Evolutionary conservation across 2,329 filamentous ascomycete species (phyloP).

Genomic region (Pestalotiopsis sp.): DNA sequence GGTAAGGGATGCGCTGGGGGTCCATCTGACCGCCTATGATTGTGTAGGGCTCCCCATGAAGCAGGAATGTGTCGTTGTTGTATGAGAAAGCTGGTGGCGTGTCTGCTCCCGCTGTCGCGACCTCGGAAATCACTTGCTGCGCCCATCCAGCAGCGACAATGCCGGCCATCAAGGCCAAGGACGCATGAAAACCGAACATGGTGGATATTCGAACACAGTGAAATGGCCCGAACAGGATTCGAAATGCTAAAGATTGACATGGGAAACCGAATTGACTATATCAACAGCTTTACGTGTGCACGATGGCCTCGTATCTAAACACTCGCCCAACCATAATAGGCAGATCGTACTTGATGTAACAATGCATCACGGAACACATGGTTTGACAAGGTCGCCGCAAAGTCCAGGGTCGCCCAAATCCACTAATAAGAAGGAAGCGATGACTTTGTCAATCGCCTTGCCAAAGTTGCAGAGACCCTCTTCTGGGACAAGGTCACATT

Average conservation of each 20-base stretch:
- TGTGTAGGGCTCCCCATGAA: slow-evolving; percentile 7
- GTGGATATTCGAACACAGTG: neutral
- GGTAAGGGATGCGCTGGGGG: slow-evolving; percentile 46
- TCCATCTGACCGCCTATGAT: slow-evolving; percentile 53
- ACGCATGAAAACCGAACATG: neutral
- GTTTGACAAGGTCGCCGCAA: neutral
- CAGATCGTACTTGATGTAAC: neutral
- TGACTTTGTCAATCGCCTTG: neutral
- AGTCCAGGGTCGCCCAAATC: neutral
- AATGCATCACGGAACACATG: neutral
- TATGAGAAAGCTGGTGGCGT: slow-evolving; percentile 7
- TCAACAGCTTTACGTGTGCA: neutral
- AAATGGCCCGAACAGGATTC: neutral
- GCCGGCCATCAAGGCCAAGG: neutral
- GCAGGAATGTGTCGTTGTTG: slow-evolving; percentile 6
- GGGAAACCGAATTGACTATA: neutral
- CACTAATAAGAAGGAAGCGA: neutral
- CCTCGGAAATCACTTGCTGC: neutral
- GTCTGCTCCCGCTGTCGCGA: neutral
- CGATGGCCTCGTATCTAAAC: neutral
- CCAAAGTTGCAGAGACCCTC: neutral
- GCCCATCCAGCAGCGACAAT: neutral
- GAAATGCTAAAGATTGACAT: neutral
- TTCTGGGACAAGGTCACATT: neutral
- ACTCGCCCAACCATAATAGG: neutral